Base-by-base conservation (phyloP, 2,329 filamentous ascomycete species). In the Aspergillus brasiliensis region DNA sequence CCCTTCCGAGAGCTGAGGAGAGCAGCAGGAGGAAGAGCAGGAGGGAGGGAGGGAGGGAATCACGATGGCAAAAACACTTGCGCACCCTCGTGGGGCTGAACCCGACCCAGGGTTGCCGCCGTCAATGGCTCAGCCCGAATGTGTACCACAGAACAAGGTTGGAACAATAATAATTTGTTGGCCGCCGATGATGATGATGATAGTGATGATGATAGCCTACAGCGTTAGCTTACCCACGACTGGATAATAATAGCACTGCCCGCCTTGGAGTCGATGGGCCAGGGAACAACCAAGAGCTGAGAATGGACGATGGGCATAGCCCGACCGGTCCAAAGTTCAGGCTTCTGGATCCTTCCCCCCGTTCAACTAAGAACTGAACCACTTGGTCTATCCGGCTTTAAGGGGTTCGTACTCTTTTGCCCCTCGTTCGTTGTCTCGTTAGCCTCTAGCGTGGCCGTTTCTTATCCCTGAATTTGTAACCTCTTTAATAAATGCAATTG, bases 1-100 rank as follows among this genome's bases (percentile, higher is more conserved):
- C 53, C 59, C 59, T 42, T 48, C 31, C 44, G 3, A 21, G 4
- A 21, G 23, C 34, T n/a, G 31, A 42, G 28, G 7, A 25, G 25
- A 25, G 25, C 25, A 25, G 49, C 27, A 51, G 38, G 38, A 55
- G 51, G 42, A 56, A 23, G 28, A 34, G 34, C 37, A 11, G 34
- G 28, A 19, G 11, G 11, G 31, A 13, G 31, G 31, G 51, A 21
- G 47, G 40, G 37, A 54, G 51, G 47, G 28, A 4, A 34, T 31
- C 28, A 56, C 40, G 59, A 67, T 67, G 65, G 64, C 61, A 59
- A 65, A 61, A 53, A 47, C 60, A 59, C 58, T 64, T 64, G 62
- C 63, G 62, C 63, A 65, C 65, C 64, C 65, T 66, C 65, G 65
- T 67, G 65, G 65, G 65, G 65, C 65, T 62, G 52, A 63, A 55